These are phyloP conservation scores for Lolium multiflorum DNA, from an alignment of 176 grass and related monocot species.

Conservation along the genomic window DNA sequence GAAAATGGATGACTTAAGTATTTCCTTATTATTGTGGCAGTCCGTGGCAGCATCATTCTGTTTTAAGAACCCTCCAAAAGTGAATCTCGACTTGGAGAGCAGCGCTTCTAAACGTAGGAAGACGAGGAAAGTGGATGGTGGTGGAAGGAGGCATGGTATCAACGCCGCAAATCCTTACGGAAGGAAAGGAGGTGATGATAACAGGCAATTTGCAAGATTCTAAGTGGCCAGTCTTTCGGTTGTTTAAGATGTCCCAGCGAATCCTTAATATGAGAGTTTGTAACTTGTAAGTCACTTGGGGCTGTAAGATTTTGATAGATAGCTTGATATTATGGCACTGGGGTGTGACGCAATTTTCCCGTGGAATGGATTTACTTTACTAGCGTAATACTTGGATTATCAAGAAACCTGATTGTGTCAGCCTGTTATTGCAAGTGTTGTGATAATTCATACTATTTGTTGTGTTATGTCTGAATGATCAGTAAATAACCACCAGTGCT, in stretches of 20 bases:
- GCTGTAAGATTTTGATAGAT: conserved; percentile 48
- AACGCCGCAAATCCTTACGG: conserved; percentile 76
- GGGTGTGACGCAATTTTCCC: neutral
- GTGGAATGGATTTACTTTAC: neutral
- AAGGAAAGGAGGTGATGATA: conserved; percentile 43
- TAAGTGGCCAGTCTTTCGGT: neutral
- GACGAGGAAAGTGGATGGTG: conserved; percentile 73
- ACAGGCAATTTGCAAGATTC: conserved; percentile 68
- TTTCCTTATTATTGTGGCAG: conserved; percentile 50
- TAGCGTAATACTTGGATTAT: neutral
- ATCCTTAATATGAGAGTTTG: conserved; percentile 25
- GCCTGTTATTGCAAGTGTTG: neutral
- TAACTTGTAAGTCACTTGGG: neutral
- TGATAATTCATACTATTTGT: neutral
- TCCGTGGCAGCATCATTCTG: conserved; percentile 87
- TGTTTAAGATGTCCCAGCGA: neutral
- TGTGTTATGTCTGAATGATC: neutral
- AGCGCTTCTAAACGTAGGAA: conserved; percentile 79
- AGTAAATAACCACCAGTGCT: neutral
- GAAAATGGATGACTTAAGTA: conserved; percentile 1
- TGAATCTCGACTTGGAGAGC: conserved; percentile 84
- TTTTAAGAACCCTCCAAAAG: conserved; percentile 80
- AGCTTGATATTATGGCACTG: neutral
- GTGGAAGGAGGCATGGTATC: conserved; percentile 72
- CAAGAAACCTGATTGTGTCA: neutral